Base-by-base conservation (phyloP, 306 rosid species). In the Gillenia trifoliata region DNA sequence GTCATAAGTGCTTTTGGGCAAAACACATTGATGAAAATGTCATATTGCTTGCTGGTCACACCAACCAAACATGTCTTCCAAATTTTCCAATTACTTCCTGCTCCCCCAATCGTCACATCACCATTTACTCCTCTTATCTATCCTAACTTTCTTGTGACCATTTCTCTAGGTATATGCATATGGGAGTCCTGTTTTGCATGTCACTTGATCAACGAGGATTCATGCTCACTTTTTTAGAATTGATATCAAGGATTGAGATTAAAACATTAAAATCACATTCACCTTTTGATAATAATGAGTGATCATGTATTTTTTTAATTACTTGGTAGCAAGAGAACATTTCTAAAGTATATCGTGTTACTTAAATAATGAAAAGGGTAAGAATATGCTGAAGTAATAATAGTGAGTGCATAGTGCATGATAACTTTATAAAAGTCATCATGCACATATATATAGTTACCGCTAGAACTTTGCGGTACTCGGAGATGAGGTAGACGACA, bases 381-480 rank as follows among this genome's bases (percentile, higher is more conserved):
- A 28, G 3, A 13, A 60, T n/a, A n/a, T 13, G 33, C 23, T 55
- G 4, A 55, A n/a, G 28, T 22, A 55, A 55, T n/a, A 55, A 55
- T n/a, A 47, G 52, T 2, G 52, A 47, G 41, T 38, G 41, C 8
- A 47, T 47, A 16, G 52, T 47, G 52, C 52, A 47, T n/a, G n/a
- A n/a, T n/a, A n/a, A 47, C 52, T 15, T 47, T 0, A 16, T 4
- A 47, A 15, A 47, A 47, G 52, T 47, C 8, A 17, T 47, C 52
- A 47, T 5, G 2, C 20, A 47, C 52, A 5, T 47, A 47, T 38
- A 38, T 16, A 47, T 16, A 69, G n/a, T 65, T 88, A 91, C 96
- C 89, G 19, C 36, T 0, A 91, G 81, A 66, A 85, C 62, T 87
- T 91, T 91, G 41, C 86, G 90, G 60, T 92, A 92, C 81, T 92